phyloP scores from a whole-genome alignment of 495 filamentous ascomycete species.

The Extremus antarcticus region DNA sequence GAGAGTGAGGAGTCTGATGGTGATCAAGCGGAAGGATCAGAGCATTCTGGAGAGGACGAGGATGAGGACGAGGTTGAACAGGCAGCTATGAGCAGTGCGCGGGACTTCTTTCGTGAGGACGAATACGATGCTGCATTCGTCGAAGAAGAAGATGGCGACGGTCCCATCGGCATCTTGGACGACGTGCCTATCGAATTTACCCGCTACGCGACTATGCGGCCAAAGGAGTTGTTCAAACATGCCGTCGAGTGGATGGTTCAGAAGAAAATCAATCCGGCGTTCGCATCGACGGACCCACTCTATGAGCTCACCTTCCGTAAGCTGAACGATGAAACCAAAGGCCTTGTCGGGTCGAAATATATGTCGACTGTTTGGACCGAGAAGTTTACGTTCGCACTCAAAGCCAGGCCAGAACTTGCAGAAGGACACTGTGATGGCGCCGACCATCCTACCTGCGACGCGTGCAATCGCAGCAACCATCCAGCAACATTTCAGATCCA shows the following conservation, averaged over 20 bases:
- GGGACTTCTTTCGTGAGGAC: constrained; percentile 37
- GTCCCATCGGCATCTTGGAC: constrained; percentile 50
- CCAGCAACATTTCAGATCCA: constrained; percentile 51
- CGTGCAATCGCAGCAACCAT: constrained; percentile 62
- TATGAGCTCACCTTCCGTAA: constrained; percentile 66
- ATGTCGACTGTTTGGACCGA: constrained; percentile 61
- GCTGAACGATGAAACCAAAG: constrained; percentile 59
- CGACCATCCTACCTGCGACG: constrained; percentile 50
- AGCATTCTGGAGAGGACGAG: constrained; percentile 13
- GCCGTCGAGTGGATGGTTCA: constrained; percentile 77
- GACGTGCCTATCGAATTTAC: constrained; percentile 60
- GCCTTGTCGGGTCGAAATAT: constrained; percentile 59
- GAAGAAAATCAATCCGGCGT: constrained; percentile 65
- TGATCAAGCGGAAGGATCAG: constrained; percentile 8
- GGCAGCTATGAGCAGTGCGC: constrained; percentile 7
- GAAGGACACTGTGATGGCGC: constrained; percentile 27
- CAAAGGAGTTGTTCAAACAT: constrained; percentile 66
- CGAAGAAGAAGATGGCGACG: constrained; percentile 50
- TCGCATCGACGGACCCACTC: constrained; percentile 50
- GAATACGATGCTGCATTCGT: constrained; percentile 61
- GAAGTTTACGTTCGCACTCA: constrained; percentile 53
- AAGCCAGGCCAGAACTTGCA: constrained; percentile 46
- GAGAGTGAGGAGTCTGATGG: constrained; percentile 19
- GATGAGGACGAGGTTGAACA: constrained; percentile 4
- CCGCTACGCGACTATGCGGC: constrained; percentile 50